Base-by-base conservation (phyloP, 768 basidiomycete genomes). In the Tricholomella constricta region DNA sequence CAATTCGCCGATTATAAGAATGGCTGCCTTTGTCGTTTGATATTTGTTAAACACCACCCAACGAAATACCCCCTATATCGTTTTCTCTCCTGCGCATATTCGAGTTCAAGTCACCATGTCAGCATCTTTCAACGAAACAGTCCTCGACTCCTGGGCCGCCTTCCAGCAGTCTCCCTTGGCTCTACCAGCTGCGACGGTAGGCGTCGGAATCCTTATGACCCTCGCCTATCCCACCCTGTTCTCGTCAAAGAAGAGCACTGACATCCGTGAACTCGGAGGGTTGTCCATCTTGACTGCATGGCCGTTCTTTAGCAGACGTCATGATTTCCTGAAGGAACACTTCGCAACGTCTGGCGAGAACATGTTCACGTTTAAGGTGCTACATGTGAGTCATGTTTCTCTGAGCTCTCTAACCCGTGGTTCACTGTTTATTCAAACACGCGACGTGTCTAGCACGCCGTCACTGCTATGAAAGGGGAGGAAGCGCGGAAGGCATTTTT, bases 401-500 rank as follows among this genome's bases (percentile, higher is more conserved):
- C n/a, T n/a, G n/a, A n/a, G n/a, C n/a, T n/a, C n/a, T n/a, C n/a
- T n/a, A n/a, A n/a, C n/a, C n/a, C n/a, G n/a, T n/a, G n/a, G n/a
- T n/a, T n/a, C n/a, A n/a, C n/a, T n/a, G n/a, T n/a, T n/a, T n/a
- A n/a, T n/a, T n/a, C n/a, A n/a, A n/a, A n/a, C n/a, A n/a, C n/a
- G n/a, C n/a, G n/a, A n/a, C n/a, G n/a, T n/a, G n/a, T 14, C 17
- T 19, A 61, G 60, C 57, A 61, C 20, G 44, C 52, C 2, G 58
- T 68, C 20, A 64, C 70, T 0, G 73, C 70, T 6, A 36, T 71
- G 6, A 55, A 56, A 23, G 73, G 72, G 0, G 65, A 69, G n/a
- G 64, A 66, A 34, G 70, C 65, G 6, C 59, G 71, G 0, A 69
- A 69, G 42, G 50, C 45, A 0, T 74, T 72, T 51, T 72, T 72